These are phyloP conservation scores for Penstemon barbatus DNA, from an alignment of 257 asterid genomes.

Conservation along the genomic window DNA sequence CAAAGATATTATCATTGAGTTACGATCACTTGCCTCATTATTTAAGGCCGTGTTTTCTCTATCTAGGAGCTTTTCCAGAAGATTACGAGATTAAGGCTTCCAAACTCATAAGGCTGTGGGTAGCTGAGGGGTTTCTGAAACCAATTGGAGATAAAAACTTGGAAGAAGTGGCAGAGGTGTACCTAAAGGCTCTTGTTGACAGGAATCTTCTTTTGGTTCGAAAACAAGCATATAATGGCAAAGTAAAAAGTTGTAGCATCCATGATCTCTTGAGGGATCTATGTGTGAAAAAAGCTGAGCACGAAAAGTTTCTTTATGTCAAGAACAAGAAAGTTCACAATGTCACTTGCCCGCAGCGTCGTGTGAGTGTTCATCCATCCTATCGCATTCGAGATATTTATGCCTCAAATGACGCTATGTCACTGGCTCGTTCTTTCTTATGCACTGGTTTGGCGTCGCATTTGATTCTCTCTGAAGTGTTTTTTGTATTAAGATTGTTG, in stretches of 20 bases:
- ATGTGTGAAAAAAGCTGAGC: slow-evolving; percentile 23
- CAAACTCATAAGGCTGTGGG: slow-evolving; percentile 29
- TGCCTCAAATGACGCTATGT: neutral
- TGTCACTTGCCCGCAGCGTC: neutral
- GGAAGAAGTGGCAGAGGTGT: slow-evolving; percentile 29
- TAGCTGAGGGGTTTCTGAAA: slow-evolving; percentile 31
- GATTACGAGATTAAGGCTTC: slow-evolving; percentile 15
- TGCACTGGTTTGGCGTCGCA: too few species aligned
- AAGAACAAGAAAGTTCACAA: slow-evolving; percentile 2
- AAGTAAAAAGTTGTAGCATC: slow-evolving; percentile 21
- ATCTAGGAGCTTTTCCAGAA: slow-evolving; percentile 26
- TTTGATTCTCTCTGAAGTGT: too few species aligned
- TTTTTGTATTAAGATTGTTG: slow-evolving; percentile 1
- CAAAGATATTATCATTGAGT: too few species aligned
- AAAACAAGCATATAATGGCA: slow-evolving; percentile 1
- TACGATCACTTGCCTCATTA: too few species aligned
- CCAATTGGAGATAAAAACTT: slow-evolving; percentile 13
- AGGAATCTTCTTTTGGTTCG: slow-evolving; percentile 25
- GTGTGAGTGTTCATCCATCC: too few species aligned
- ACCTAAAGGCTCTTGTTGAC: slow-evolving; percentile 23
- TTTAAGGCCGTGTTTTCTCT: slow-evolving; percentile 31
- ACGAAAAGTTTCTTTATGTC: slow-evolving; percentile 21
- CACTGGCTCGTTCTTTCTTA: slow-evolving; percentile 5
- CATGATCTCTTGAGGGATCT: slow-evolving; percentile 34
- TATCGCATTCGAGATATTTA: neutral